These are phyloP conservation scores for Domatiomyces catenatus DNA, from an alignment of 2,329 filamentous ascomycete species.

Conservation along the genomic window DNA sequence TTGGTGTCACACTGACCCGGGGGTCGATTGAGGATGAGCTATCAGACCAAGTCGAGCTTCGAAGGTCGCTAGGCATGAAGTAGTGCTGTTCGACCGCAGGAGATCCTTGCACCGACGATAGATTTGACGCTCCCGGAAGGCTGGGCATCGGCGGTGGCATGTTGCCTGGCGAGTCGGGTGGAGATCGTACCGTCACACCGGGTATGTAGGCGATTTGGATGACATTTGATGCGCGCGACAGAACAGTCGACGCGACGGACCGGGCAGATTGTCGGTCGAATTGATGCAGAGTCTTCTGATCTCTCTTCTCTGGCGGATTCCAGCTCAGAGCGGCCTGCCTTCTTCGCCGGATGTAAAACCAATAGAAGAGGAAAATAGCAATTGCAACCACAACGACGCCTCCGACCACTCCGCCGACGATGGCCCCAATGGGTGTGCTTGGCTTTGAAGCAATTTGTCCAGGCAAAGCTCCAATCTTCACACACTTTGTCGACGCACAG, in stretches of 20 bases:
- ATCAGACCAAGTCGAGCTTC: slow-evolving; percentile 73
- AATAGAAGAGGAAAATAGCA: slow-evolving; percentile 68
- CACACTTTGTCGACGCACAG: slow-evolving; percentile 45
- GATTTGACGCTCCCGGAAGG: slow-evolving; percentile 48
- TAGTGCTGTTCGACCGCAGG: slow-evolving; percentile 54
- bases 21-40: slow-evolving; percentile 20
- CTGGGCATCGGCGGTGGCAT: slow-evolving; percentile 87
- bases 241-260: slow-evolving; percentile 86
- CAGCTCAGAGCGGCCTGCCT: slow-evolving; percentile 45
- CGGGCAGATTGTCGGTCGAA: slow-evolving; percentile 60
- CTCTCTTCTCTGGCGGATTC: slow-evolving; percentile 37
- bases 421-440: slow-evolving; percentile 47
- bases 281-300: slow-evolving; percentile 41
- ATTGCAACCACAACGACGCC: slow-evolving; percentile 63
- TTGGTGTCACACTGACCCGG: slow-evolving; percentile 36
- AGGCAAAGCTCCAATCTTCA: slow-evolving; percentile 27
- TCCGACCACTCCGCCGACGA: slow-evolving; percentile 81
- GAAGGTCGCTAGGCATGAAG: slow-evolving; percentile 79
- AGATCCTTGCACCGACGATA: slow-evolving; percentile 27
- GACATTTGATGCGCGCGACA: slow-evolving; percentile 93
- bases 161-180: slow-evolving; percentile 63
- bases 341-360: slow-evolving; percentile 63
- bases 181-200: slow-evolving; percentile 83
- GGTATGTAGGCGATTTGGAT: slow-evolving; percentile 99
- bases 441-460: slow-evolving; percentile 21